Percentiles rank a stretch among this genome's conserved stretches.
These are phyloP conservation scores for Solanum hybrid DNA, from an alignment of 305 asterid genomes.

Conservation along the genomic window DNA sequence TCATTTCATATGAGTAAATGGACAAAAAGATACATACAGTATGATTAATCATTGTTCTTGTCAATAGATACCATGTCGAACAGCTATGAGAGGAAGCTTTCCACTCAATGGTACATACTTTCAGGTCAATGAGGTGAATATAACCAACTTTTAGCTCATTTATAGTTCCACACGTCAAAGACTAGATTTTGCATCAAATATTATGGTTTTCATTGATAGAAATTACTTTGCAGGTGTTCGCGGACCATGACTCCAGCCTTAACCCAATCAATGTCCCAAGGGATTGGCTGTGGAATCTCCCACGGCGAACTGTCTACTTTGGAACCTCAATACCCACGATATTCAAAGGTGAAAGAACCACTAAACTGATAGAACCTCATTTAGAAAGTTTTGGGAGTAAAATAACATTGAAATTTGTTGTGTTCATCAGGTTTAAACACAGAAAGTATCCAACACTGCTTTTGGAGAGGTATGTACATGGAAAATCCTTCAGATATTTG, in stretches of 20 bases:
- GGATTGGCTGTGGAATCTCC: conserved; percentile 81
- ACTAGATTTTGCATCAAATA: neutral
- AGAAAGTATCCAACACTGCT: conserved; percentile 76
- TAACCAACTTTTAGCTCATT: conserved; percentile 1
- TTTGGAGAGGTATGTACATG: conserved; percentile 77
- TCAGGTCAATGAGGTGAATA: conserved; percentile 87
- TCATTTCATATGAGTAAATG: neutral
- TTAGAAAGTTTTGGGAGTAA: neutral
- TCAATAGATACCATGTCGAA: conserved; percentile 90
- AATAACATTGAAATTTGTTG: conserved; percentile 6
- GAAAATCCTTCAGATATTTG: neutral
- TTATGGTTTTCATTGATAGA: neutral
- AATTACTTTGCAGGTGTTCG: conserved; percentile 56
- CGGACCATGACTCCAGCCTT: conserved; percentile 87
- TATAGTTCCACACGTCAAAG: neutral
- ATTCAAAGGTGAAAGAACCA: conserved; percentile 58
- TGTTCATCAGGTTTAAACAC: conserved; percentile 60
- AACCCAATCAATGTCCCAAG: conserved; percentile 80
- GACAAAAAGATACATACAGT: neutral
- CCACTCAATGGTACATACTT: conserved; percentile 96
- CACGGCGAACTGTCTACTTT: conserved; percentile 78
- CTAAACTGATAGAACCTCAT: conserved; percentile 4
- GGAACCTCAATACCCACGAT: conserved; percentile 92
- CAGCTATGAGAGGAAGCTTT: conserved; percentile 98
- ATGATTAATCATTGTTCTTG: neutral